Evolutionary conservation across 352 stramenopile genomes (phyloP), one percentile per base, ranked within the genome.

Genomic region (Globisporangium nagaii): DNA sequence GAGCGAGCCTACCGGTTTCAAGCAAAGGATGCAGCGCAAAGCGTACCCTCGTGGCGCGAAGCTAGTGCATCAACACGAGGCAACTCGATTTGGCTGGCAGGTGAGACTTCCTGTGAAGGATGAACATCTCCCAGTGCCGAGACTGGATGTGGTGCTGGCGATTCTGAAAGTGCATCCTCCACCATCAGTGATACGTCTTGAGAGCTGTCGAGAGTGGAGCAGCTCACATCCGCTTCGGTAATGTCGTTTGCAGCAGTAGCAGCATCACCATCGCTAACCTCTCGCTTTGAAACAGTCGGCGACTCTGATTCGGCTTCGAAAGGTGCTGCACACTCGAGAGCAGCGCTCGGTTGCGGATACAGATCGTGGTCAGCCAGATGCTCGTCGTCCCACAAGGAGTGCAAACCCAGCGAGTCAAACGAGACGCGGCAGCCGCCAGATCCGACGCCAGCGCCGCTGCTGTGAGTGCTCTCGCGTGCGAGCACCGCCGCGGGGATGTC

Each of bases 401-500:
- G 10, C 27, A 27, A 12, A 1, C 19, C 43, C 15, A 30, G 17
- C 4, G 17, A 25, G 0, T 20, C 32, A 22, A 31, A 27, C 11
- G 25, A 4, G 4, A 19, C 24, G 32, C 4, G 20, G 32, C 17
- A 28, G 13, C 42, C 19, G 22, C n/a, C n/a, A n/a, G 15, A 19
- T 28, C 40, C 30, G 28, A 25, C 13, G 5, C 1, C 9, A 1
- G 4, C 15, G 5, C n/a, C 20, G 11, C 27, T 24, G 10, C 8
- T 19, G 1, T 2, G 7, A 10, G 20, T 41, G 17, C 22, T 35
- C 15, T 64, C 58, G 11, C 47, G 51, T 9, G 59, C 53, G 12
- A 73, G 55, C 37, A 65, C 37, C 11, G 42, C 37, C 1, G 65
- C 65, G 3, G 54, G 57, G 13, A 70, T 61, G 32, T 72, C 65